Percentiles rank a stretch among this genome's conserved stretches.
Conservation (phyloP, 139 green algal genomes). For the Tetradesmus obliquus region DNA sequence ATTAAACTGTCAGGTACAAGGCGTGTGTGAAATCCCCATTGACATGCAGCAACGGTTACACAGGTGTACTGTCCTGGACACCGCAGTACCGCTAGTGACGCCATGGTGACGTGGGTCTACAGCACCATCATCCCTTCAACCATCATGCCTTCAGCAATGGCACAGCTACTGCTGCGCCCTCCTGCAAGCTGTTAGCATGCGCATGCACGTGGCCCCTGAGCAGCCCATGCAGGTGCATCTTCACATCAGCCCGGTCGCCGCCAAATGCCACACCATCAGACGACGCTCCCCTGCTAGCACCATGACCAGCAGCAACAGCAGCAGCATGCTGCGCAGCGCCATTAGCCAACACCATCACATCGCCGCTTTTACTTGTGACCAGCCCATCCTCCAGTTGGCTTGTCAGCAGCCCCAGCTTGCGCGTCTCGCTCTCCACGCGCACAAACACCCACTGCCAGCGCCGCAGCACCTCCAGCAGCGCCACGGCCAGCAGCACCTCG, state of each 20-base stretch:
- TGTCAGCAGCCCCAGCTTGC: conserved; percentile 68
- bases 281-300: neutral
- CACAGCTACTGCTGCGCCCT: neutral
- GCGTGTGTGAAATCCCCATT: too few species aligned
- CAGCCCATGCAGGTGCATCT: neutral
- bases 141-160: neutral
- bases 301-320: neutral
- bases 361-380: neutral
- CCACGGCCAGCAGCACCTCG: conserved; percentile 68
- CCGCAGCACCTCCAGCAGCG: conserved; percentile 71
- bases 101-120: too few species aligned
- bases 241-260: neutral
- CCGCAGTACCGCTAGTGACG: too few species aligned
- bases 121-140: too few species aligned
- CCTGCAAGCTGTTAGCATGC: neutral
- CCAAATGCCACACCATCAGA: neutral
- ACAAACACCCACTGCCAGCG: conserved; percentile 94
- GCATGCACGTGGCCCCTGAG: neutral
- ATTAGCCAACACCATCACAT: neutral
- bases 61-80: too few species aligned
- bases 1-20: too few species aligned
- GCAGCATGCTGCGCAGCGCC: neutral
- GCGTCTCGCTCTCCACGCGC: conserved; percentile 89
- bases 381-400: neutral
- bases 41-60: too few species aligned